These are phyloP conservation scores for Ophiostoma himal-ulmi DNA, from an alignment of 2,329 filamentous ascomycete genomes.

Conservation along the genomic window DNA sequence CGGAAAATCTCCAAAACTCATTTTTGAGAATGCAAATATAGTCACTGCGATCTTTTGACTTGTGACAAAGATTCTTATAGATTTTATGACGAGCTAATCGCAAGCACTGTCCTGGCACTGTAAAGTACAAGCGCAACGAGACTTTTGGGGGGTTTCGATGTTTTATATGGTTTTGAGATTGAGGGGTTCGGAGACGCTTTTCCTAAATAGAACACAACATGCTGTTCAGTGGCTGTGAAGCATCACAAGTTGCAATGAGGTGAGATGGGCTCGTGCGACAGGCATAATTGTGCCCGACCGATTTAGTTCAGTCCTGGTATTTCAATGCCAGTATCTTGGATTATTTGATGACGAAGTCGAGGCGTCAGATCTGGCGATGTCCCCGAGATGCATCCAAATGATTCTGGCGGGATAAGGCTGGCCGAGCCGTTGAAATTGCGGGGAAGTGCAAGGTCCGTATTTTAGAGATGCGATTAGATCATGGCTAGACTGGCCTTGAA, in stretches of 20 bases:
- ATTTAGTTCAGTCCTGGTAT: neutral
- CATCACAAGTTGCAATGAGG: neutral
- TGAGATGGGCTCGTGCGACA: neutral
- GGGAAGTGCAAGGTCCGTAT: neutral
- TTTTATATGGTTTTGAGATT: neutral
- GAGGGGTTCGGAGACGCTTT: neutral
- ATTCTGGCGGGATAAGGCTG: neutral
- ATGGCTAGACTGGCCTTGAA: neutral
- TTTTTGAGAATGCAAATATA: neutral
- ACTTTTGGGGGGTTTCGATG: neutral
- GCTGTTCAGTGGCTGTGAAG: neutral
- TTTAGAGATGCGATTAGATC: neutral
- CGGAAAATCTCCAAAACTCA: neutral
- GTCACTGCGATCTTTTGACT: neutral
- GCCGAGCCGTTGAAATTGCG: conserved; percentile 2
- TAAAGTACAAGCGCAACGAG: neutral
- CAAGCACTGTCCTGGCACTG: conserved; percentile 9
- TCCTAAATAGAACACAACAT: neutral
- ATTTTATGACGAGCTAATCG: no score
- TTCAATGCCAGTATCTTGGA: neutral
- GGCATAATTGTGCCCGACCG: no score
- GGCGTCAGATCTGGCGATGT: conserved; percentile 1
- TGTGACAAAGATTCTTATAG: neutral
- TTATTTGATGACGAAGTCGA: neutral
- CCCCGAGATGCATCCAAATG: neutral